Percentiles rank a stretch among this genome's conserved stretches.
Evolutionary conservation across 495 filamentous ascomycete genomes (phyloP).

Genomic region (Tuber magnatum): DNA sequence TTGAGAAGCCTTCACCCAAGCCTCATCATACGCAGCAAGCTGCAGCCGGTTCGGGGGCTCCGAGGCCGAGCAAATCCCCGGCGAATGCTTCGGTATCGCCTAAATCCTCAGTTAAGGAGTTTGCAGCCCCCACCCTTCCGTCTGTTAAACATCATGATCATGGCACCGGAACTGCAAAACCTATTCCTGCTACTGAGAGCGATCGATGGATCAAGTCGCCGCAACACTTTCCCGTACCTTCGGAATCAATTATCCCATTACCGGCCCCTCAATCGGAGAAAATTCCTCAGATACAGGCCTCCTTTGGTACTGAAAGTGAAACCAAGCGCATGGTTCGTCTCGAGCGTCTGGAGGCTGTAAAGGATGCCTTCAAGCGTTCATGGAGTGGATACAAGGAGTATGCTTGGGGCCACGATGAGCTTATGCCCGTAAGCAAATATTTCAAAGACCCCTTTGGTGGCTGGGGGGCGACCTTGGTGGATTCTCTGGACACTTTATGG

Average conservation of each 20-base stretch:
- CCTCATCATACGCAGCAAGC: conserved; percentile 3
- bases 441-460: conserved; percentile 74
- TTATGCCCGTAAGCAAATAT: conserved; percentile 57
- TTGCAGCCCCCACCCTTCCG: not conserved
- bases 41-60: conserved; percentile 1
- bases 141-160: conserved; percentile 3
- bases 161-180: conserved; percentile 1
- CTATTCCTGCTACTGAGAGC: not conserved
- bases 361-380: conserved; percentile 58
- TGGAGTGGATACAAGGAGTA: conserved; percentile 70
- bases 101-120: not conserved
- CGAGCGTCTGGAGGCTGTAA: conserved; percentile 59
- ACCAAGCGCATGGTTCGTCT: conserved; percentile 56
- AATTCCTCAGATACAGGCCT: conserved; percentile 70
- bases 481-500: conserved; percentile 90
- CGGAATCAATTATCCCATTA: conserved; percentile 62
- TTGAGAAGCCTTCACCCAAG: conserved; percentile 28
- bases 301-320: conserved; percentile 57
- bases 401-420: conserved; percentile 75
- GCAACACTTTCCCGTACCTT: conserved; percentile 67
- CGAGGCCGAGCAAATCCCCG: not conserved
- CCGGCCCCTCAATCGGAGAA: conserved; percentile 61
- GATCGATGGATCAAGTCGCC: conserved; percentile 62
- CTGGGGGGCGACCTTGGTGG: conserved; percentile 91
- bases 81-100: not conserved